Evolutionary conservation across 2,329 filamentous ascomycete genomes (phyloP), one percentile per base, ranked within the genome.

Genomic region (Ophiostoma tasmaniense): DNA sequence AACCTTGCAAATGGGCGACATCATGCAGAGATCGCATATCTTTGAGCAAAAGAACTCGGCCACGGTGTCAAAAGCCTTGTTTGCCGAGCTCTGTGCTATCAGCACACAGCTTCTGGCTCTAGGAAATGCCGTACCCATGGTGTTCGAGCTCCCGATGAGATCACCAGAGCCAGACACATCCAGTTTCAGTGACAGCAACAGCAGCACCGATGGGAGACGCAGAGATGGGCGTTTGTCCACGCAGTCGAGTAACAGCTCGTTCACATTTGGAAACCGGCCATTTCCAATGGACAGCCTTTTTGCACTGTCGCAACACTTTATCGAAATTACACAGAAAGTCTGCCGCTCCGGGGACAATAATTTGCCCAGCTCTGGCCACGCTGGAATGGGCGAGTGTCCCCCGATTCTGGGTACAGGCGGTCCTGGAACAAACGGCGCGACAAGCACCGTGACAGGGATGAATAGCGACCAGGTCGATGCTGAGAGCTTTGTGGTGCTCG

Each of bases 241-340:
- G 5, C 39, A 17, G 17, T 42, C 65, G 11, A 45, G 42, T 8
- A 55, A n/a, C 65, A 55, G 45, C 45, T 52, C 45, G 22, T 20
- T 30, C 8, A 50, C 39, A 33, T 10, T 35, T 6, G 52, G 75
- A 70, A 55, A 70, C 68, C 30, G 70, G 71, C 69, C 76, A 74
- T 81, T 81, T 64, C 79, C 79, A 2, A 76, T 81, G 42, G 78
- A 80, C 64, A 76, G 77, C 45, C 77, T 81, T 73, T 81, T 81
- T 73, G 75, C 78, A 67, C 74, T 81, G 30, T 80, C 79, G 4
- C 76, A 76, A 8, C 69, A 73, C 6, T 77, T 81, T 8, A 75
- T 79, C 20, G 76, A 80, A 42, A 74, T 78, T 1, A 71, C 80
- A 6, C 75, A 79, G 20, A 70, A 28, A 6, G 66, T 64, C 6